Evolutionary conservation across 1,284 basidiomycete species (phyloP), one percentile per base, ranked within the genome.

Genomic region (Neonothopanus nambi): DNA sequence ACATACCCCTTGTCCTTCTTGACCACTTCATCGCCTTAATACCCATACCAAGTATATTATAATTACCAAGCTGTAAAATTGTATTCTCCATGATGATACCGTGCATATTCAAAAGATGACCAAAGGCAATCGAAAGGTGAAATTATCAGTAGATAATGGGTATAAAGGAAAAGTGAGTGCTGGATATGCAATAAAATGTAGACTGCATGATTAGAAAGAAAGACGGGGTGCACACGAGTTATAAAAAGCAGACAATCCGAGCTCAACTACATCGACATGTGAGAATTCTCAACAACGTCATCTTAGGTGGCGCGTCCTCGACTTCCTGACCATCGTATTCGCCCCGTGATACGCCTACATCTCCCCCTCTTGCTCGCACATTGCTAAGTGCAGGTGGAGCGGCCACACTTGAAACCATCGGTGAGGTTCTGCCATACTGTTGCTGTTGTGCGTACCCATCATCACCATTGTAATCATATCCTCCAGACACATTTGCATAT

Each of bases 191-290:
- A 52, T 41, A 43, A 54, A 56, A 61, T 58, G 53, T 54, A 60
- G 57, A 52, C 54, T 52, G 56, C 59, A 58, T 63, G 44, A 58
- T 52, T 59, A 57, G 54, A 57, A 63, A 61, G 54, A 40, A 42
- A 46, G 46, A 58, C 58, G 53, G 53, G 43, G 48, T 60, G 43
- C 53, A 53, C 51, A 46, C 35, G 38, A 56, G 54, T 56, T 48
- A 20, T 55, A 44, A 47, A 50, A 59, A 52, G 39, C 52, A 53
- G 44, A 39, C 5, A 44, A 48, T 43, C 30, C 30, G 47, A 44
- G 50, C 56, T 74, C 68, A 81, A 64, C 81, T 84, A 74, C 89
- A 92, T 63, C 81, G 82, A 72, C 89, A 91, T 52, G 87, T 90
- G 59, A 91, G 68, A 60, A 91, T 80, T 69, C 80, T 77, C 73